Conservation (phyloP, 495 filamentous ascomycete genomes). For the Chaetomium cochliodes region DNA sequence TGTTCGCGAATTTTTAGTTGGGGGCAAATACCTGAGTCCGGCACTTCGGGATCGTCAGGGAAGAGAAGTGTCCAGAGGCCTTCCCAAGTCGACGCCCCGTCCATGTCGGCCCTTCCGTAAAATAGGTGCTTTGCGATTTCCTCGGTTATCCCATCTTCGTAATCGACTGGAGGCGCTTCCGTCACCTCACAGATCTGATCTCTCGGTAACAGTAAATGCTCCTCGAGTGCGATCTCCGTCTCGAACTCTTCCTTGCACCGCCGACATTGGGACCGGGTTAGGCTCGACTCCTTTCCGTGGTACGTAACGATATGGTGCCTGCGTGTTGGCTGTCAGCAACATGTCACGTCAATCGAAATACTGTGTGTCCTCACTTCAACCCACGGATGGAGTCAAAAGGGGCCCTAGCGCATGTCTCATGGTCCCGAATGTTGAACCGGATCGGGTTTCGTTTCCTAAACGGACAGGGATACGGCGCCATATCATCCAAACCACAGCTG, state of each 20-base stretch:
- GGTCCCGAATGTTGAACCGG: slow-evolving; percentile 40
- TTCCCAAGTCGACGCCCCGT: slow-evolving; percentile 26
- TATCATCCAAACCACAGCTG: not conserved
- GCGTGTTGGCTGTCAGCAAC: not conserved
- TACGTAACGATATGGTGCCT: slow-evolving; percentile 29
- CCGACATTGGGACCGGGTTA: slow-evolving; percentile 24
- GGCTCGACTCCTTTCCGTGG: slow-evolving; percentile 14
- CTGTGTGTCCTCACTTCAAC: slow-evolving; percentile 25
- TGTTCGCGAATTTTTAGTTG: not conserved
- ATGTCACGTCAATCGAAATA: not conserved
- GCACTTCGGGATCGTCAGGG: slow-evolving; percentile 22
- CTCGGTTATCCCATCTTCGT: slow-evolving; percentile 31
- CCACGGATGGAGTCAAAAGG: slow-evolving; percentile 24
- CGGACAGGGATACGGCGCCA: slow-evolving; percentile 31
- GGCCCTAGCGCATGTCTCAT: slow-evolving; percentile 34
- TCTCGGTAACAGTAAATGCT: slow-evolving; percentile 29
- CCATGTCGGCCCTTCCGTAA: not conserved
- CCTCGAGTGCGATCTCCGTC: slow-evolving; percentile 10
- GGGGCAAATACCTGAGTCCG: slow-evolving; percentile 24
- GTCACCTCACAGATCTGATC: slow-evolving; percentile 33
- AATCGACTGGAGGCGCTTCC: not conserved
- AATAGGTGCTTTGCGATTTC: slow-evolving; percentile 12
- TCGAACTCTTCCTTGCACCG: slow-evolving; percentile 27
- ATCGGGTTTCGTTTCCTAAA: slow-evolving; percentile 42
- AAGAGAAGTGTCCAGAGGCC: slow-evolving; percentile 29